phyloP scores from a whole-genome alignment of 2,329 filamentous ascomycete species.

The Tolypocladium nubicola region DNA sequence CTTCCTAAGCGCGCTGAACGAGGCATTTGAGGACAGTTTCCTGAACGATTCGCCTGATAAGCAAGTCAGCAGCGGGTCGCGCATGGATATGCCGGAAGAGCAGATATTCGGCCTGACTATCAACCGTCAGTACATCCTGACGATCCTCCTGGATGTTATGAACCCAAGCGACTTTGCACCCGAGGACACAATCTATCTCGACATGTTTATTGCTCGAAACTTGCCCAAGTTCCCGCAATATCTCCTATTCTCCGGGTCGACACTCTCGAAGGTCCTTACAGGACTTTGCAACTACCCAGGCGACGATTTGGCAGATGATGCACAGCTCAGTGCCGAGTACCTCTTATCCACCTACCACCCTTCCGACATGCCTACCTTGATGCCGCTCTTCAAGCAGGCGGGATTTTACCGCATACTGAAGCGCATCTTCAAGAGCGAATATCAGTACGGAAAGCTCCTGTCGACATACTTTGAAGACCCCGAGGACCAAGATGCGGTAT shows the following conservation, averaged over 20 bases:
- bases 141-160: conserved; percentile 87
- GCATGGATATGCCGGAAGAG: conserved; percentile 49
- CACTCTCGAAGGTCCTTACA: conserved; percentile 68
- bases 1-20: conserved; percentile 90
- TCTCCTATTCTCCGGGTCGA: conserved; percentile 78
- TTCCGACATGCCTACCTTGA: conserved; percentile 63
- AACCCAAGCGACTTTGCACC: conserved; percentile 61
- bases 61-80: conserved; percentile 39
- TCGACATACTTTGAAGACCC: conserved; percentile 77
- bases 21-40: conserved; percentile 92
- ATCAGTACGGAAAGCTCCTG: conserved; percentile 68
- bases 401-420: conserved; percentile 89
- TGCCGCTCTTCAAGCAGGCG: conserved; percentile 68
- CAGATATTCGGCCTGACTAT: conserved; percentile 61
- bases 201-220: conserved; percentile 97
- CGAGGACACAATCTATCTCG: conserved; percentile 83
- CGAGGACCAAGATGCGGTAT: conserved; percentile 64
- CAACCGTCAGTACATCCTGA: conserved; percentile 85
- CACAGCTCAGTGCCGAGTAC: conserved; percentile 94
- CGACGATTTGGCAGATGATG: conserved; percentile 75
- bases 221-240: conserved; percentile 96
- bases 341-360: conserved; percentile 88
- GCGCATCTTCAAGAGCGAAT: conserved; percentile 70
- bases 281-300: conserved; percentile 80
- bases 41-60: conserved; percentile 70